Base-by-base conservation (phyloP, 805 yeast genomes). In the Zygotorulaspora florentina region DNA sequence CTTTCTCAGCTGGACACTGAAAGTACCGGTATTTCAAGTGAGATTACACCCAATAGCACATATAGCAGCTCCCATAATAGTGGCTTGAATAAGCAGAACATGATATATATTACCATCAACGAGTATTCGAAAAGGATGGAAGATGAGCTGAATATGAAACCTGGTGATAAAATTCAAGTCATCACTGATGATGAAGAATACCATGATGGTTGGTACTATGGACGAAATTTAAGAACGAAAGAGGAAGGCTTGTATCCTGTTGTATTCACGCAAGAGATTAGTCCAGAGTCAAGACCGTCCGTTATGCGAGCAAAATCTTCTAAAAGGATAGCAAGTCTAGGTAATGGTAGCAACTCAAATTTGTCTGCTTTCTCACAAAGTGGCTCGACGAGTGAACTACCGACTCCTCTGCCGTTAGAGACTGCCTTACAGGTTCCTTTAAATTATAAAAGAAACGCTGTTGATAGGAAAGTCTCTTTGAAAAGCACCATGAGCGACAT, bases 121-220 rank as follows among this genome's bases (percentile, higher is more conserved):
- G 95, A 85, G 65, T 93, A 93, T 67, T 74, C 75, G 39, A 88
- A 95, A 38, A 76, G 98, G 42, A 72, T 90, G 51, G 96, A 87
- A 20, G 99, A 93, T 67, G 99, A 93, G 66, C 72, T 93, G 33
- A 79, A 82, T 39, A 73, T 93, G 55, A 75, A 73, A 39, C 77
- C 83, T 9, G 98, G 97, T 23, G 97, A 93, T 62, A 81, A 79
- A 50, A 75, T 93, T 46, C 95, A 88, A 63, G 87, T 93, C 7
- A 79, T 93, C 17, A 87, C 95, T 36, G 96, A 89, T 66, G 99
- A 93, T 67, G 78, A 83, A 51, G 96, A 87, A 59, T 93, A 85
- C 65, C 85, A 87, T 57, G 98, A 93, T 66, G 97, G 98, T 13
- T 93, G 99, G 99, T 93, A 84, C 61, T 85, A 87, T 76, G 96